Conservation (phyloP, 1,284 basidiomycete species). For the Trametes sp. region DNA sequence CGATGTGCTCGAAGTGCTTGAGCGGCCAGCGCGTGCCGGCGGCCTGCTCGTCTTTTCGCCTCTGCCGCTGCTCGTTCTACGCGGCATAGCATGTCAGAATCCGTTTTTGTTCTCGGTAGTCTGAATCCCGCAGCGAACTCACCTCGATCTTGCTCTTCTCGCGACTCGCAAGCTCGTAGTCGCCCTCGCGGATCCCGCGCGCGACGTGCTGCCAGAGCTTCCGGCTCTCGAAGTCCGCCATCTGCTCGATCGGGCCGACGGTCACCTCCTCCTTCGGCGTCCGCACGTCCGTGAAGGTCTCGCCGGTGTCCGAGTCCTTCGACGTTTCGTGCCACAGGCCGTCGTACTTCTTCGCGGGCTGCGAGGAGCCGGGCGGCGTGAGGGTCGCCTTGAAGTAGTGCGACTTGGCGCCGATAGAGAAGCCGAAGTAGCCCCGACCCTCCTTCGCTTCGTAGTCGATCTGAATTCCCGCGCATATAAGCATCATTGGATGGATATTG, state of each 20-base stretch:
- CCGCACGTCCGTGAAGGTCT: conserved; percentile 70
- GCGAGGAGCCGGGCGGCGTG: conserved; percentile 49
- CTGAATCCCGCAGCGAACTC: conserved; percentile 25
- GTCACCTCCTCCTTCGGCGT: conserved; percentile 78
- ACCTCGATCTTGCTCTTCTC: conserved; percentile 96
- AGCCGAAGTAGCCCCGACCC: conserved; percentile 89
- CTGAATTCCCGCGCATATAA: conserved; percentile 38
- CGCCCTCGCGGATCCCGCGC: conserved; percentile 89
- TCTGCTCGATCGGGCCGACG: conserved; percentile 64
- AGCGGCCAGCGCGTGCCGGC: conserved; percentile 78
- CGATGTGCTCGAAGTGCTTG: conserved; percentile 77
- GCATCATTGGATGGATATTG: neutral
- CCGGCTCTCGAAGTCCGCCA: conserved; percentile 88
- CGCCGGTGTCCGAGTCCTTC: conserved; percentile 58
- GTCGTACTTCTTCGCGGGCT: conserved; percentile 70
- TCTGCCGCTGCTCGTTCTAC: conserved; percentile 92
- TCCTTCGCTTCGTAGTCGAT: conserved; percentile 96
- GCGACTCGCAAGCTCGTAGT: conserved; percentile 90
- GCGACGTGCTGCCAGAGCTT: conserved; percentile 89
- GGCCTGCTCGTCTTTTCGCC: conserved; percentile 84
- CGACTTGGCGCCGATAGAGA: conserved; percentile 74
- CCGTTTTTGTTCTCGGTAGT: neutral
- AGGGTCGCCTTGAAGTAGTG: conserved; percentile 92
- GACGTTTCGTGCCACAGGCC: conserved; percentile 89
- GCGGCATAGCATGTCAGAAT: conserved; percentile 10